Evolutionary conservation across 2,329 filamentous ascomycete species (phyloP).

Genomic region (Thielaviopsis euricoi): DNA sequence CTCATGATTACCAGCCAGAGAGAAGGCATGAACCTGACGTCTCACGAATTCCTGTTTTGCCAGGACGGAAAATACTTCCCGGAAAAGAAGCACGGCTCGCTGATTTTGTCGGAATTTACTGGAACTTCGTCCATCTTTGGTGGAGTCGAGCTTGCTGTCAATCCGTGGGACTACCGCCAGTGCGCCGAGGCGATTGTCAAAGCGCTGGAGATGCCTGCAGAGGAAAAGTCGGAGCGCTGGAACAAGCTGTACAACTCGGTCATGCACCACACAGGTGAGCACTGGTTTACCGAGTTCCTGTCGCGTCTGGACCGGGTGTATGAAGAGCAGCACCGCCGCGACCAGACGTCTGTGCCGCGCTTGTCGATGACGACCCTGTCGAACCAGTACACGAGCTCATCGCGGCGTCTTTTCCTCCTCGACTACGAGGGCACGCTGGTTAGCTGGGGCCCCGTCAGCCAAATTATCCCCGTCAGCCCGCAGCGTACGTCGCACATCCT

Average conservation of each 20-base stretch:
- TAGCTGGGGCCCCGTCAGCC: conserved; percentile 67
- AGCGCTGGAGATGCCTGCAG: conserved; percentile 62
- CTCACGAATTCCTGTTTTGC: conserved; percentile 84
- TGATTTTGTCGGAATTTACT: conserved; percentile 91
- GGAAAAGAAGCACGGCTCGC: conserved; percentile 66
- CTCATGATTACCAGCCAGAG: conserved; percentile 90
- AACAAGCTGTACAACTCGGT: conserved; percentile 56
- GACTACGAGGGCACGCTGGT: conserved; percentile 91
- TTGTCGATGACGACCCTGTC: conserved; percentile 52
- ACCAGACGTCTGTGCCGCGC: conserved; percentile 74
- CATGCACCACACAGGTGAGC: conserved; percentile 63
- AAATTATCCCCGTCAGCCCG: conserved; percentile 73
- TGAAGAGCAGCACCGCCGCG: conserved; percentile 68
- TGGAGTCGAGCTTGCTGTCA: conserved; percentile 66
- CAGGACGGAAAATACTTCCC: conserved; percentile 61
- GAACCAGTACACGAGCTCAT: conserved; percentile 47
- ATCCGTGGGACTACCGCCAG: conserved; percentile 87
- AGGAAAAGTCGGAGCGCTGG: conserved; percentile 64
- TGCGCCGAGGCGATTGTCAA: conserved; percentile 73
- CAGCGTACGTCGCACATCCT: conserved; percentile 68
- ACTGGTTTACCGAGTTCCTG: conserved; percentile 70
- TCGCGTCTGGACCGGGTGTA: conserved; percentile 57
- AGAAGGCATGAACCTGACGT: conserved; percentile 94
- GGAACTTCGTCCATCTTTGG: conserved; percentile 78
- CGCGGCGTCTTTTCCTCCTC: conserved; percentile 66